phyloP scores from a whole-genome alignment of 2,329 filamentous ascomycete genomes.

The Penicillium corylophilum region DNA sequence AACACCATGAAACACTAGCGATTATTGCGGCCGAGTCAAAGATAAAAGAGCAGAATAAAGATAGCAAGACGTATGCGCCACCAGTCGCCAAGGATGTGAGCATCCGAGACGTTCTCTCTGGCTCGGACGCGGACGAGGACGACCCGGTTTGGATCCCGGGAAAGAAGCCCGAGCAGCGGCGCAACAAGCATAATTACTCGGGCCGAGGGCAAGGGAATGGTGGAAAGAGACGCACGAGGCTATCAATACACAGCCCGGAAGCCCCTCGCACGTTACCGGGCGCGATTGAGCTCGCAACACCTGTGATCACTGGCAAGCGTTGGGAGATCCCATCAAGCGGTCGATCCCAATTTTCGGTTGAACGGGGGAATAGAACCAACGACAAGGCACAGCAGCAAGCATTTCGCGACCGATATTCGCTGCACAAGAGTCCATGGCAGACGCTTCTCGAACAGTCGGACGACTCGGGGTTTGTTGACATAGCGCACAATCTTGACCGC shows the following conservation, averaged over 20 bases:
- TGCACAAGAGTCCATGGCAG: conserved; percentile 36
- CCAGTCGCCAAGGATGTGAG: conserved; percentile 4
- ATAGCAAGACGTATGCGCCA: conserved; percentile 1
- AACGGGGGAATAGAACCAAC: conserved; percentile 3
- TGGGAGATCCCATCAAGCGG: conserved; percentile 22
- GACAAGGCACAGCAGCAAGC: conserved; percentile 21
- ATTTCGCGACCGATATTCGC: conserved; percentile 27
- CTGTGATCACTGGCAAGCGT: conserved; percentile 39
- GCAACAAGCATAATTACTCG: conserved; percentile 40
- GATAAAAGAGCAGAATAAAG: conserved; percentile 12
- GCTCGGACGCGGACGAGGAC: conserved; percentile 36
- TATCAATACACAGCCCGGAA: conserved; percentile 39
- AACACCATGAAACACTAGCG: conserved; percentile 37
- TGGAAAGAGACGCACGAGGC: conserved; percentile 26
- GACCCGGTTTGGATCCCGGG: conserved; percentile 44
- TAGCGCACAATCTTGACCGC: conserved; percentile 35
- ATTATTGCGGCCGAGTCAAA: conserved; percentile 27
- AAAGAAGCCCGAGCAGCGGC: conserved; percentile 30
- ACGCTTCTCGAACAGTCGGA: conserved; percentile 33
- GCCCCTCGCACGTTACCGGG: conserved; percentile 36
- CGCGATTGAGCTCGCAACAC: conserved; percentile 44
- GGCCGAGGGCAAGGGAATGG: conserved; percentile 27
- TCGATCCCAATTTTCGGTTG: conserved; percentile 19
- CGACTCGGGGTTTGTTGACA: conserved; percentile 34
- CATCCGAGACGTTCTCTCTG: conserved; percentile 15